Evolutionary conservation across 805 yeast genomes (phyloP), one percentile per base, ranked within the genome.

Genomic region (Pichia manshurica): DNA sequence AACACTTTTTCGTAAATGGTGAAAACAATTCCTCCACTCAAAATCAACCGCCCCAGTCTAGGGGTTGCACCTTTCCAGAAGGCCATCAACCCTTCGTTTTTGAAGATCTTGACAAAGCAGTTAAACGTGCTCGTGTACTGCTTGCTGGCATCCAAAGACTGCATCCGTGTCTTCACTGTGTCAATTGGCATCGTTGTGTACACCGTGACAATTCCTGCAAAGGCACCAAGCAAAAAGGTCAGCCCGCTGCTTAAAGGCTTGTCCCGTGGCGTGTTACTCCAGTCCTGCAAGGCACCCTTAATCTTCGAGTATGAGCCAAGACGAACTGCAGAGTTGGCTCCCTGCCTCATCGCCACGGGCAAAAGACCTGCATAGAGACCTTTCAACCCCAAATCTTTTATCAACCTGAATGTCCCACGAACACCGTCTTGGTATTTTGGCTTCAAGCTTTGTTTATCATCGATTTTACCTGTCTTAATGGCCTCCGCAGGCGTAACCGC

Each of bases 11-110:
- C 99, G 65, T 91, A 91, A 48, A 93, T 87, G 19, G 98, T 93
- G 69, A 91, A 91, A 25, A 93, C 97, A 56, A 91, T 91, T 59
- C 99, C 99, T 52, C 99, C 99, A 68, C 96, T 85, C 61, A 91
- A 74, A 32, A 90, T 80, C 62, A 91, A 75, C 58, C 99, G 79
- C 5, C 98, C 98, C 52, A 91, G 72, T 62, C 99, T 77, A 40
- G 99, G 98, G 2, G 98, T 93, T 32, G 98, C 96, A 52, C 99
- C 99, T 68, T 87, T 87, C 99, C 99, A 91, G 69, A 89, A 88
- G 5, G 96, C 85, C 60, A 78, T 70, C 54, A 90, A 69, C 9
- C 99, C 99, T 68, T 91, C 99, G 46, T 91, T 84, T 60, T 71
- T 82, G 65, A 85, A 84, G 44, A 93, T 82, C 53, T 77, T 81